These are phyloP conservation scores for Collybiopsis luxurians DNA, from an alignment of 768 basidiomycete species.

Conservation along the genomic window DNA sequence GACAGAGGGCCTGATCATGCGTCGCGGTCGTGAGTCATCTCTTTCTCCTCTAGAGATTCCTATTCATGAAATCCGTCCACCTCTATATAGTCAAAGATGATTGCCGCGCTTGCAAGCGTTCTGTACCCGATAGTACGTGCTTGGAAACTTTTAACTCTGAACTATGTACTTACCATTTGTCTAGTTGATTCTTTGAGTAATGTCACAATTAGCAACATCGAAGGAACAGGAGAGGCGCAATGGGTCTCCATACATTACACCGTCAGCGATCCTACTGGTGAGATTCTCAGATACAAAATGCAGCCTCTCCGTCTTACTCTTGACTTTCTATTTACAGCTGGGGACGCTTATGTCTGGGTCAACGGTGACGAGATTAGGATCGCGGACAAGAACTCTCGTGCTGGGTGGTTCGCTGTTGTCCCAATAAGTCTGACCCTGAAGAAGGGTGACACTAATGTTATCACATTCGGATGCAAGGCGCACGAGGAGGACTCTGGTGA, in stretches of 20 bases:
- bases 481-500: slow-evolving; percentile 1
- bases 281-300: no score
- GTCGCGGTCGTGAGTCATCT: slow-evolving; percentile 2
- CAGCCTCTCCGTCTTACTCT: no score
- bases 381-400: slow-evolving; percentile 14
- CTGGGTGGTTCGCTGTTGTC: slow-evolving; percentile 10
- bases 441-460: slow-evolving; percentile 8
- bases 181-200: slow-evolving; percentile 16
- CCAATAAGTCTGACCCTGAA: slow-evolving; percentile 13
- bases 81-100: not conserved
- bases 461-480: slow-evolving; percentile 13
- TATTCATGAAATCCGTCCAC: no score
- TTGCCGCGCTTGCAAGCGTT: not conserved
- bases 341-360: slow-evolving; percentile 15
- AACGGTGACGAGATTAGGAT: slow-evolving; percentile 13
- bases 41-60: not conserved
- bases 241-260: slow-evolving; percentile 29
- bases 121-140: not conserved
- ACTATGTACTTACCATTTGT: not conserved
- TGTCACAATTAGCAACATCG: slow-evolving; percentile 23
- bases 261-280: not conserved
- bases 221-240: slow-evolving; percentile 27
- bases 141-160: not conserved
- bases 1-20: not conserved
- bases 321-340: slow-evolving; percentile 6